A percentile compares a stretch with the other conserved stretches of the same genome.
These are phyloP conservation scores for Claviceps digitariae DNA, from an alignment of 2,329 filamentous ascomycete species.

Conservation along the genomic window DNA sequence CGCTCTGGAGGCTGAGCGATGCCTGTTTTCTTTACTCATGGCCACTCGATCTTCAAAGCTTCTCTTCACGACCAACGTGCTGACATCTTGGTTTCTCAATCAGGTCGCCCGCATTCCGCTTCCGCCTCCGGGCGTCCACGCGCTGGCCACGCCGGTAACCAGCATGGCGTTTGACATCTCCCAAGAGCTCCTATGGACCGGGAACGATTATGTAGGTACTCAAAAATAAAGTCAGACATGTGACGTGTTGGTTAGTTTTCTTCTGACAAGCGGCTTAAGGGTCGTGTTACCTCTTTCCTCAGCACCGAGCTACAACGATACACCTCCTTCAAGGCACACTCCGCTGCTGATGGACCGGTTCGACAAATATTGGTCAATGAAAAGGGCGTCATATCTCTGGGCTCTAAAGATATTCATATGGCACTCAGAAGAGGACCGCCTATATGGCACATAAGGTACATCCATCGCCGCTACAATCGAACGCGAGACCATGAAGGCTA, in stretches of 20 bases:
- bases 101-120: slow-evolving; percentile 72
- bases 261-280: slow-evolving; percentile 38
- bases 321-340: slow-evolving; percentile 77
- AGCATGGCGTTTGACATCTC: slow-evolving; percentile 79
- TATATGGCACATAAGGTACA: slow-evolving; percentile 73
- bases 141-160: slow-evolving; percentile 56
- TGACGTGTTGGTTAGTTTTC: no score
- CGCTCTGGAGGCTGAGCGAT: neutral
- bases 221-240: slow-evolving; percentile 13
- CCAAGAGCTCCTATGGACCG: slow-evolving; percentile 86
- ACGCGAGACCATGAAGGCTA: neutral
- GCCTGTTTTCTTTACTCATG: no score
- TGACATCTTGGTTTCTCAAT: slow-evolving; percentile 4
- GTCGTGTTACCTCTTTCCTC: slow-evolving; percentile 79
- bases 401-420: slow-evolving; percentile 75
- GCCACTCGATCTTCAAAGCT: neutral
- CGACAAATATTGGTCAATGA: slow-evolving; percentile 86
- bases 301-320: slow-evolving; percentile 76
- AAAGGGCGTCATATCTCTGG: slow-evolving; percentile 76
- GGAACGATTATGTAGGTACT: slow-evolving; percentile 64
- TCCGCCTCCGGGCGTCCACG: slow-evolving; percentile 61
- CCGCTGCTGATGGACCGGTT: slow-evolving; percentile 59
- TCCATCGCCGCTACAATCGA: neutral
- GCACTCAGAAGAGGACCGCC: slow-evolving; percentile 68
- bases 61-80: neutral